phyloP scores from a whole-genome alignment of 495 filamentous ascomycete species.

The Annulohypoxylon stygium region DNA sequence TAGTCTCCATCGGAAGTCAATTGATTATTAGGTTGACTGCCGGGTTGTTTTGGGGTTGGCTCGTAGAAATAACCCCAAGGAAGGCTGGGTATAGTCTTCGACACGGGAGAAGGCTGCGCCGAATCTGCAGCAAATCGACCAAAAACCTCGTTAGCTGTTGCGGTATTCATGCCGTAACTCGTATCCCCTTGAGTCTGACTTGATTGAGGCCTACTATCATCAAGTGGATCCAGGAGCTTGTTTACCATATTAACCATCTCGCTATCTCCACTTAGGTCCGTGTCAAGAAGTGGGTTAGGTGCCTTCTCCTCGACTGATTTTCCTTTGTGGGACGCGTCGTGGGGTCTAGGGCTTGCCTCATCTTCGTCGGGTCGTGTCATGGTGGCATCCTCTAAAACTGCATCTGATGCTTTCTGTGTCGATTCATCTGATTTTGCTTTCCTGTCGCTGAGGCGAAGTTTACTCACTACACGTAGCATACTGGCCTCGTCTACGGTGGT shows the following conservation, averaged over 20 bases:
- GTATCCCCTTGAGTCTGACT: slow-evolving; percentile 48
- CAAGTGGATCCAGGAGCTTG: slow-evolving; percentile 56
- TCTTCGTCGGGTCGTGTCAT: not conserved
- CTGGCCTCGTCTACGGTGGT: slow-evolving; percentile 29
- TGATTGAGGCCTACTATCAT: slow-evolving; percentile 46
- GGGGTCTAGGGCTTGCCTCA: slow-evolving; percentile 1
- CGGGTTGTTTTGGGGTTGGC: slow-evolving; percentile 47
- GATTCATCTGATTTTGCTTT: slow-evolving; percentile 20
- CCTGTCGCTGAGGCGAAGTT: slow-evolving; percentile 38
- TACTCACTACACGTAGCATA: slow-evolving; percentile 42
- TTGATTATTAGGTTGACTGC: slow-evolving; percentile 43
- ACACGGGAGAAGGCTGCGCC: slow-evolving; percentile 54
- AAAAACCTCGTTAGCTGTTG: slow-evolving; percentile 55
- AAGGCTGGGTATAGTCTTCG: slow-evolving; percentile 56
- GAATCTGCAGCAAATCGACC: slow-evolving; percentile 41
- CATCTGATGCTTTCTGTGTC: not conserved
- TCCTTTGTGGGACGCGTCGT: slow-evolving; percentile 27
- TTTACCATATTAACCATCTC: slow-evolving; percentile 60
- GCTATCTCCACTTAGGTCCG: slow-evolving; percentile 47
- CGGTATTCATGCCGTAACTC: slow-evolving; percentile 58
- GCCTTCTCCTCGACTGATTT: slow-evolving; percentile 28
- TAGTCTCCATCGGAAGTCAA: slow-evolving; percentile 32
- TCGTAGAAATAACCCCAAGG: slow-evolving; percentile 61
- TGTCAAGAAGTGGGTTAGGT: slow-evolving; percentile 40
- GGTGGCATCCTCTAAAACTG: not conserved